A percentile compares a stretch with the other conserved stretches of the same genome.
phyloP scores from a whole-genome alignment of 257 asterid genomes.

The Prunella vulgaris region DNA sequence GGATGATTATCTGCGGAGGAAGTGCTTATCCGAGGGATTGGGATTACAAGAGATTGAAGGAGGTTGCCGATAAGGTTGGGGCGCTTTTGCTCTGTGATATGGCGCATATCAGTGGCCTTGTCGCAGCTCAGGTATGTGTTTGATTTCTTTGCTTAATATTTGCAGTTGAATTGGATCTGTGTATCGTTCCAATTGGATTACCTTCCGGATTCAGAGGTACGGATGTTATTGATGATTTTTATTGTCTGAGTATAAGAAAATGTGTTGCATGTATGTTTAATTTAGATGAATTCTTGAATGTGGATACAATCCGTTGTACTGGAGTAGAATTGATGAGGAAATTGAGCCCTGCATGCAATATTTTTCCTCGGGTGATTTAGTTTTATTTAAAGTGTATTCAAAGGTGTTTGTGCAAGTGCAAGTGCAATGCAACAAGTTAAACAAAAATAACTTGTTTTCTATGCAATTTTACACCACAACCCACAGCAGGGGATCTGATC shows the following conservation, averaged over 20 bases:
- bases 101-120: constrained; percentile 98
- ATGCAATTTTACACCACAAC: background rate
- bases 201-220: background rate
- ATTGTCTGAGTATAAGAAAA: background rate
- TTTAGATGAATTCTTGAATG: background rate
- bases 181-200: background rate
- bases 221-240: background rate
- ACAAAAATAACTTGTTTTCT: background rate
- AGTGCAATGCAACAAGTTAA: background rate
- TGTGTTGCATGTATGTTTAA: constrained; percentile 5
- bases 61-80: constrained; percentile 60
- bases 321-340: background rate
- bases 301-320: background rate
- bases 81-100: constrained; percentile 88
- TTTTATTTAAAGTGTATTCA: background rate
- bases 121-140: constrained; percentile 79
- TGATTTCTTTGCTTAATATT: constrained; percentile 3
- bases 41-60: constrained; percentile 62
- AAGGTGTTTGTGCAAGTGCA: no score
- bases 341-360: background rate
- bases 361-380: background rate
- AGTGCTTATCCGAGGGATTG: constrained; percentile 84
- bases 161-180: constrained; percentile 7
- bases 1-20: constrained; percentile 84
- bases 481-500: background rate